These are phyloP conservation scores for Phialophora verrucosa DNA, from an alignment of 2,329 filamentous ascomycete species.

Conservation along the genomic window DNA sequence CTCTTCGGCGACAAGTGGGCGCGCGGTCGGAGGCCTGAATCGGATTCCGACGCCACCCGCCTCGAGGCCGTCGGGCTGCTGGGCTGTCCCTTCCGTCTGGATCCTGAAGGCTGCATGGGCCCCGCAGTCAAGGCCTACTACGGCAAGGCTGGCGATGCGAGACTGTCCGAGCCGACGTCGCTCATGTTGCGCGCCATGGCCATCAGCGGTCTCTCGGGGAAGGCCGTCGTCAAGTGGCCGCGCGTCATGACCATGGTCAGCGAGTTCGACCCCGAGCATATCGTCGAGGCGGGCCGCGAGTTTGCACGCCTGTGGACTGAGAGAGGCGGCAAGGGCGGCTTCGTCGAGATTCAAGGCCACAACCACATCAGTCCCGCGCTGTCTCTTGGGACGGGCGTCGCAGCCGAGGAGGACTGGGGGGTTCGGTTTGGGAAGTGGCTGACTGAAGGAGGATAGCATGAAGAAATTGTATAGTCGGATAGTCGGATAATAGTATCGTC, in stretches of 20 bases:
- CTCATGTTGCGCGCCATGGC: not conserved
- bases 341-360: slow-evolving; percentile 12
- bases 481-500: no score
- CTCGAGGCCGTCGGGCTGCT: slow-evolving; percentile 1
- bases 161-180: not conserved
- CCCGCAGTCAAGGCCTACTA: not conserved
- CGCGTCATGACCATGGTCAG: slow-evolving; percentile 11
- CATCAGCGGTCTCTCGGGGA: not conserved
- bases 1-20: slow-evolving; percentile 1
- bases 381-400: slow-evolving; percentile 16
- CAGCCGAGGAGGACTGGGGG: slow-evolving; percentile 20
- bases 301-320: not conserved
- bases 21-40: not conserved
- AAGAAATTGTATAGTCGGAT: no score
- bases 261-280: slow-evolving; percentile 20
- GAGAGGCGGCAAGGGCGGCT: not conserved
- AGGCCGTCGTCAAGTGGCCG: slow-evolving; percentile 1
- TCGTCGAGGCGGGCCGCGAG: not conserved
- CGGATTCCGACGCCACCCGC: not conserved
- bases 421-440: slow-evolving; percentile 10
- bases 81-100: slow-evolving; percentile 6
- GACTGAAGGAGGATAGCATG: not conserved
- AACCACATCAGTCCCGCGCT: slow-evolving; percentile 27
- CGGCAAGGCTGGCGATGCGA: not conserved
- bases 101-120: not conserved